Percentiles rank a stretch among this genome's conserved stretches.
Conservation (phyloP, 192 early-diverging fungal genomes). For the Entophlyctis helioformis region DNA sequence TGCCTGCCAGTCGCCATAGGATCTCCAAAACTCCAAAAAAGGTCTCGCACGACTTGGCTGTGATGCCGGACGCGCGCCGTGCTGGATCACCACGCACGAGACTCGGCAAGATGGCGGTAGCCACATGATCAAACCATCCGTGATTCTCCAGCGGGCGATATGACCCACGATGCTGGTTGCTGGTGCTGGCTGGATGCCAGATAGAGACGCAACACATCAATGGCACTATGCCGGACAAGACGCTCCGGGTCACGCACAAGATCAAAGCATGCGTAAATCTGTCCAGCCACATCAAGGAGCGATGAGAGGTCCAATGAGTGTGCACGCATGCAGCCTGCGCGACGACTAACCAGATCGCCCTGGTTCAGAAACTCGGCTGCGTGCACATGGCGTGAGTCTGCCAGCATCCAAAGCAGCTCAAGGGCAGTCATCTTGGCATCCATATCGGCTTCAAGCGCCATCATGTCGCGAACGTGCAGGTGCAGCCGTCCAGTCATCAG, state of each 20-base stretch:
- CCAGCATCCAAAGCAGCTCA: slow-evolving; percentile 4
- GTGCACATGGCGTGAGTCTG: not conserved
- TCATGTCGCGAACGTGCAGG: too few species aligned
- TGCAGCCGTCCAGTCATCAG: too few species aligned
- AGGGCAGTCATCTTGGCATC: slow-evolving; percentile 3
- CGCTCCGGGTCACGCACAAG: slow-evolving; percentile 1
- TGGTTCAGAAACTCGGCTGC: slow-evolving; percentile 1
- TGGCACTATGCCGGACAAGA: slow-evolving; percentile 2
- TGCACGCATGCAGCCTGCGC: not conserved
- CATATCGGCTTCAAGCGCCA: not conserved
- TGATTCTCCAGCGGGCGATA: too few species aligned
- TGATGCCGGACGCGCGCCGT: too few species aligned
- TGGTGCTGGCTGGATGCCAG: too few species aligned
- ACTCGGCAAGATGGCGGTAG: too few species aligned
- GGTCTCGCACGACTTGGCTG: too few species aligned
- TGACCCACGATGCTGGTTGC: too few species aligned
- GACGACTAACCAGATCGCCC: slow-evolving; percentile 1
- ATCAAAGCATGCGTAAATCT: not conserved
- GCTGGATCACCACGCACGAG: too few species aligned
- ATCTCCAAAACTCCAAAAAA: too few species aligned
- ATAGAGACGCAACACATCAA: slow-evolving; percentile 6
- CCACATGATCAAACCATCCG: too few species aligned
- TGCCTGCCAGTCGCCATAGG: too few species aligned
- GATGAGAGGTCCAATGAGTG: not conserved
- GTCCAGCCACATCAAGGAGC: not conserved